Percentiles rank a stretch among this genome's conserved stretches.
These are phyloP conservation scores for Talaromyces ruber DNA, from an alignment of 495 filamentous ascomycete genomes.

Conservation along the genomic window DNA sequence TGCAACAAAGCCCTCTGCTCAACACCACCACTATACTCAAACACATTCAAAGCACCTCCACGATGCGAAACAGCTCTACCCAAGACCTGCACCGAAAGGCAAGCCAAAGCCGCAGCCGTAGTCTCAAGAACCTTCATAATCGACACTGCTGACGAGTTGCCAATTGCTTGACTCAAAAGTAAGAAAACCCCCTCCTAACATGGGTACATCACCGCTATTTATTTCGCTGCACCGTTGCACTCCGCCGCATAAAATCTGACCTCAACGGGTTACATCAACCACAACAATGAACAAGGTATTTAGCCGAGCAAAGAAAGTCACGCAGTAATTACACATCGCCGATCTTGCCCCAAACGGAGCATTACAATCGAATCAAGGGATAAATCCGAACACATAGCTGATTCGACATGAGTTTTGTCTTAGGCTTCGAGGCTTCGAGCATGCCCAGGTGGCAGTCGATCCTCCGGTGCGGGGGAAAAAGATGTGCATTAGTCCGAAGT, in stretches of 20 bases:
- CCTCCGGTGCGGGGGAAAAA: not conserved
- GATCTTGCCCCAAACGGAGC: not conserved
- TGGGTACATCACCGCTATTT: not conserved
- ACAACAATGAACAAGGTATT: not conserved
- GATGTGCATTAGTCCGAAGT: not conserved
- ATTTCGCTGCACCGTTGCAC: not conserved
- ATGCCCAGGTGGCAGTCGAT: not conserved
- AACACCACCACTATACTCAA: not conserved
- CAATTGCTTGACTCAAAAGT: not conserved
- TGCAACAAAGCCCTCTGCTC: slow-evolving; percentile 17
- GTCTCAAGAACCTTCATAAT: slow-evolving; percentile 1
- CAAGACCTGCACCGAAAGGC: slow-evolving; percentile 27
- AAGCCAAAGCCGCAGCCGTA: slow-evolving; percentile 13
- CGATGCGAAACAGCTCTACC: slow-evolving; percentile 28
- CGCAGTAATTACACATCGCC: not conserved
- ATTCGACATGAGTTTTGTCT: not conserved
- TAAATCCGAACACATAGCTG: not conserved
- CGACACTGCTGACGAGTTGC: not conserved
- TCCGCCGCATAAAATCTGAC: not conserved
- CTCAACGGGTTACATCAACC: not conserved
- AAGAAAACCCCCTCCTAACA: not conserved
- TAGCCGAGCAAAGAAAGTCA: not conserved
- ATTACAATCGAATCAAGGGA: not conserved
- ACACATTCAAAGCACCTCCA: slow-evolving; percentile 26
- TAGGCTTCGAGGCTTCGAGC: not conserved